A percentile compares a stretch with the other conserved stretches of the same genome.
These are phyloP conservation scores for Chimonanthus salicifolius DNA, from an alignment of 164 flowering plant species.

Conservation along the genomic window DNA sequence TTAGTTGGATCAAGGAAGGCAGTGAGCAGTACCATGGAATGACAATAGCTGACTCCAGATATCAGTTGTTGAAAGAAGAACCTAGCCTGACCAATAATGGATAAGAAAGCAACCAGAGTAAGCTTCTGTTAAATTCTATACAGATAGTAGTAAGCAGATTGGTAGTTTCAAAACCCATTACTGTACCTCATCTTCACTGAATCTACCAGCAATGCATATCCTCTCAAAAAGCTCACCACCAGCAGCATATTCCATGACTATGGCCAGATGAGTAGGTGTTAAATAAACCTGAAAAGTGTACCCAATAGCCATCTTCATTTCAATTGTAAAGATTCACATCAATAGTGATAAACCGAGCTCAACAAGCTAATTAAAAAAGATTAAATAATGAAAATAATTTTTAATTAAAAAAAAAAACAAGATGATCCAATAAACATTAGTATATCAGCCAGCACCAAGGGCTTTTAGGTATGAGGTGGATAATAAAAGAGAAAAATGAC, in stretches of 20 bases:
- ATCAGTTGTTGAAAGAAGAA: slow-evolving; percentile 90
- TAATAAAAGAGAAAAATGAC: background rate
- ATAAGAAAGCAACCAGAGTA: background rate
- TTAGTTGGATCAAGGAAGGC: background rate
- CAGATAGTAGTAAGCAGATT: background rate
- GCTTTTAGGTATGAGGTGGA: background rate
- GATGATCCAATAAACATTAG: background rate
- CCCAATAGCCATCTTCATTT: background rate
- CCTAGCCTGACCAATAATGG: slow-evolving; percentile 48
- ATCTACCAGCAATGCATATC: slow-evolving; percentile 78
- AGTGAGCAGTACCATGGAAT: slow-evolving; percentile 57
- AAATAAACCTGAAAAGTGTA: slow-evolving; percentile 47
- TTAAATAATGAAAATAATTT: background rate
- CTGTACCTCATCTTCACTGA: slow-evolving; percentile 79
- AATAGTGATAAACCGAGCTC: background rate
- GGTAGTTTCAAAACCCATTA: background rate
- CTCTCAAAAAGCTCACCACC: slow-evolving; percentile 84
- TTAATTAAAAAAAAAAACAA: too few relatives aligned
- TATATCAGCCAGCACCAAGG: background rate
- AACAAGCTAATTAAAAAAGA: background rate
- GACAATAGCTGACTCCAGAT: slow-evolving; percentile 96
- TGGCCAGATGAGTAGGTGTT: slow-evolving; percentile 79
- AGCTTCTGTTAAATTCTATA: background rate
- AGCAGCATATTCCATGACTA: slow-evolving; percentile 87
- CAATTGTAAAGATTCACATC: background rate